Base-by-base conservation (phyloP, 768 basidiomycete genomes). In the Mycena maculata region DNA sequence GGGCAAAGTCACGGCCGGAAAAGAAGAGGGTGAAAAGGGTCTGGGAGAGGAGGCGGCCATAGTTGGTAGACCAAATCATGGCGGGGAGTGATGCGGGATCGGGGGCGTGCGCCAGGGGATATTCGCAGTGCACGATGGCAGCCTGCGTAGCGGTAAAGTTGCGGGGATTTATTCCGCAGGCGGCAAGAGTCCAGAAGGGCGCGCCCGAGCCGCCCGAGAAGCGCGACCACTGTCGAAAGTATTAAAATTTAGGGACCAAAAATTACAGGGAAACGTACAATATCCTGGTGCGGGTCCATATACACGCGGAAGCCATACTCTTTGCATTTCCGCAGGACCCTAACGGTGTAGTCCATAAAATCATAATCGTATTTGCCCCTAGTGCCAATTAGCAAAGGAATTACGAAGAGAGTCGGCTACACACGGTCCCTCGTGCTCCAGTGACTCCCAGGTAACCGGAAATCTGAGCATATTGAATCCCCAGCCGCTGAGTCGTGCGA, bases 11-110 rank as follows among this genome's bases (percentile, higher is more conserved):
- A 10, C 88, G 86, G 1, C 96, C 96, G 23, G 92, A 95, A 76
- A 93, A 99, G 85, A 98, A 99, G 68, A 99, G 86, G 9, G 97
- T 95, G 82, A 97, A 97, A 58, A 98, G 76, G 13, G 95, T 97
- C 75, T 95, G 93, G 22, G 90, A 89, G 55, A 92, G 87, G 30
- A 98, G 89, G 20, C 92, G 93, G 44, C 92, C 89, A 75, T 98
- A 98, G 76, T 99, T 98, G 27, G 97, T 98, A 9, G 90, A 89
- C 98, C 98, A 99, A 67, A 95, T 88, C 98, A 99, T 99, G 52
- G 92, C 89, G 7, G 98, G 97, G 67, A 95, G 85, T 0, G 86
- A 76, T 3, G 87, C 84, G 0, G 97, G 96, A 70, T 92, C 84
- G 6, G 94, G 85, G 0, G 78, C 73, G 48, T 85, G 83, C 0